These are phyloP conservation scores for Aspergillus melleus DNA, from an alignment of 2,329 filamentous ascomycete species.

Conservation along the genomic window DNA sequence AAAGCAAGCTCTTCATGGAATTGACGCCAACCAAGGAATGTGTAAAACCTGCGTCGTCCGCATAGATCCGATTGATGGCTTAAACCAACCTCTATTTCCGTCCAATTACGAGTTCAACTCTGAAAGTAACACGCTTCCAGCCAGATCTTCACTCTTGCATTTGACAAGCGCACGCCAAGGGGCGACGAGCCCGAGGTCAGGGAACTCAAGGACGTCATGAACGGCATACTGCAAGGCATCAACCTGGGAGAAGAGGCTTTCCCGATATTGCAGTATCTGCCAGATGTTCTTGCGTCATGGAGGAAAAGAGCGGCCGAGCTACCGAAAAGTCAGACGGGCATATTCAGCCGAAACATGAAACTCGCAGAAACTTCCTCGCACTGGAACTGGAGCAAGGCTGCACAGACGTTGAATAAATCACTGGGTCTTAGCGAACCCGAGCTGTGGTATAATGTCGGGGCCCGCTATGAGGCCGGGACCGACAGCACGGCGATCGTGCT, in stretches of 20 bases:
- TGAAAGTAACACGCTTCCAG: too few relatives aligned
- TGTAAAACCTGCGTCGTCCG: too few relatives aligned
- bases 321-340: not conserved
- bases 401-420: not conserved
- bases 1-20: too few relatives aligned
- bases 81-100: too few relatives aligned
- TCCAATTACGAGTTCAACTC: too few relatives aligned
- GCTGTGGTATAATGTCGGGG: slow-evolving; percentile 4
- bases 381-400: slow-evolving; percentile 6
- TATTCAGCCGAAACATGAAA: slow-evolving; percentile 2
- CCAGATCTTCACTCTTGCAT: slow-evolving; percentile 15
- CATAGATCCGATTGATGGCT: too few relatives aligned
- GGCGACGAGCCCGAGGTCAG: slow-evolving; percentile 7
- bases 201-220: slow-evolving; percentile 25
- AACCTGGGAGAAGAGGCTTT: slow-evolving; percentile 23
- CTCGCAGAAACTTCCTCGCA: not conserved
- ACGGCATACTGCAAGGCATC: slow-evolving; percentile 26
- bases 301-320: not conserved
- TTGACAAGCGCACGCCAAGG: slow-evolving; percentile 16
- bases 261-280: slow-evolving; percentile 5
- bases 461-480: slow-evolving; percentile 4
- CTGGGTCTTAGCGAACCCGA: not conserved
- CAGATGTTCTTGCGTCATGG: slow-evolving; percentile 3
- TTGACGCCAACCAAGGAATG: too few relatives aligned
- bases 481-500: slow-evolving; percentile 8